These are phyloP conservation scores for Betula pendula DNA, from an alignment of 306 rosid genomes.

Conservation along the genomic window DNA sequence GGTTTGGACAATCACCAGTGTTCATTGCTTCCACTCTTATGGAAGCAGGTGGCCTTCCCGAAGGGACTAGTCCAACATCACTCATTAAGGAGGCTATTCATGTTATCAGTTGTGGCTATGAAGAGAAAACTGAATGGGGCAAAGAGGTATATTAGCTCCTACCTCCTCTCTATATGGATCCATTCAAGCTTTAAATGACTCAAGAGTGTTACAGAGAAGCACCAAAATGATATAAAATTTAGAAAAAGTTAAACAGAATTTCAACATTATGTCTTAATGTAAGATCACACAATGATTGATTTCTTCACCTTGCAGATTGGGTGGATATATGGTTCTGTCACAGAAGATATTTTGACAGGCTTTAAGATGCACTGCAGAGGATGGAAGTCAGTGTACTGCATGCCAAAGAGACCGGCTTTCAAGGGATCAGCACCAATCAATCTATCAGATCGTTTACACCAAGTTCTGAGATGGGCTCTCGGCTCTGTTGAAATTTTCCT, in stretches of 20 bases:
- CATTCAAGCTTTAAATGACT: no score
- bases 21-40: conserved; percentile 83
- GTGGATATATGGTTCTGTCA: conserved; percentile 94
- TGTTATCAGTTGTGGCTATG: conserved; percentile 91
- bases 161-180: no score
- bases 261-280: background rate
- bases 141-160: conserved; percentile 62
- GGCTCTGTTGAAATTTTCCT: conserved; percentile 90
- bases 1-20: conserved; percentile 85
- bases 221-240: no score
- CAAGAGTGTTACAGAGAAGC: no score
- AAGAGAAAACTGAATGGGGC: conserved; percentile 98
- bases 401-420: conserved; percentile 84
- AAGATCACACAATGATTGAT: background rate
- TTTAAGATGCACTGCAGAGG: conserved; percentile 99
- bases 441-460: conserved; percentile 81
- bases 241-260: no score
- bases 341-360: conserved; percentile 91
- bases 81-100: conserved; percentile 91
- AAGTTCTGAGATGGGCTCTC: conserved; percentile 81
- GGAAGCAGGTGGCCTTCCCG: conserved; percentile 86
- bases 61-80: conserved; percentile 53
- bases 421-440: conserved; percentile 95
- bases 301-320: conserved; percentile 68
- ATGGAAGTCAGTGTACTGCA: conserved; percentile 95